Base-by-base conservation (phyloP, 2,329 filamentous ascomycete species). In the Annulohypoxylon truncatum region DNA sequence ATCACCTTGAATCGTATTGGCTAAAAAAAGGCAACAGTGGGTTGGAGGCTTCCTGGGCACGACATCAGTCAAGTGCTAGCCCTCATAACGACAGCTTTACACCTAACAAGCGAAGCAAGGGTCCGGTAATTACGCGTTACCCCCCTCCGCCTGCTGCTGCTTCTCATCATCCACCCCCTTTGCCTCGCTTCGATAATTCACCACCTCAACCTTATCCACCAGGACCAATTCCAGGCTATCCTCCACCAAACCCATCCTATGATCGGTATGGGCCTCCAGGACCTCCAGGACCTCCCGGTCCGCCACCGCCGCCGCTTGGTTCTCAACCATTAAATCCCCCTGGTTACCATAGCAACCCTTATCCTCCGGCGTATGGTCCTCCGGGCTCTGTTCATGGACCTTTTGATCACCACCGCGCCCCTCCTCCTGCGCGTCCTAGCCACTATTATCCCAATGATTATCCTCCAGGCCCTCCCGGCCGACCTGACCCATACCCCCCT, bases 111-210 rank as follows among this genome's bases (percentile, higher is more conserved):
- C 69, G 73, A 52, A 64, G 64, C 29, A 78, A 75, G 59, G 75
- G 74, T 4, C 75, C 76, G 8, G 68, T 77, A 15, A 74, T 78
- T 31, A 77, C 75, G 15, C 75, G 75, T 40, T 78, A 77, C 29
- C 71, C 74, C 13, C 71, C 70, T 40, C 76, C 76, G 5, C 61
- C 64, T 54, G 62, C 67, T 10, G 68, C 60, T 9, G 52, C 67
- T 53, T 66, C 68, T 57, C 65, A 71, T 18, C 71, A 63, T 3
- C 58, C 65, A 9, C 62, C 67, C 35, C 33, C 59, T 50, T 59
- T 67, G n/a, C 54, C 57, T 38, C 71, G 55, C 38, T 71, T 68
- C 24, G 66, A 68, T 24, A 63, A 40, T 42, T 31, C 62, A 4
- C 59, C 56, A 18, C 56, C 67, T 61, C 73, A 69, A 20, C 65